Base-by-base conservation (phyloP, 768 basidiomycete species). In the Termitomyces eurrhizus region DNA sequence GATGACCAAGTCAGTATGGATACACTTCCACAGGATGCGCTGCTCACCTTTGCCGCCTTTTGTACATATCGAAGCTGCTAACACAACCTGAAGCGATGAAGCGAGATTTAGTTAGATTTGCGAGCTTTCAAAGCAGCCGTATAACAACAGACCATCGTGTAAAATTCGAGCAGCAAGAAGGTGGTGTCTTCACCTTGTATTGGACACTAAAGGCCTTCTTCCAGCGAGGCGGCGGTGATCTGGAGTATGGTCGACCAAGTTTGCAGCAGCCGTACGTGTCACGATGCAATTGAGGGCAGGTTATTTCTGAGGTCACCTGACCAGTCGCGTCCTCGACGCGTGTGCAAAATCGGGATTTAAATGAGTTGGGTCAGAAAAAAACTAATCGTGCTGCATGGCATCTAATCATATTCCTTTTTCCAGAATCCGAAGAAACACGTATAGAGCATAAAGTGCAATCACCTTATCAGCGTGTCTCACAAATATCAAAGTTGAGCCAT, bases 41-140 rank as follows among this genome's bases (percentile, higher is more conserved):
- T 35, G 75, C 83, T 64, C 65, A 92, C 93, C 88, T 82, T 95
- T 95, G 13, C 94, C 95, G 69, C 86, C 90, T 75, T 94, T 95
- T 52, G 93, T 94, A 74, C 93, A 94, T 84, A 97, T 93, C 64
- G 92, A 94, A 35, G 94, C 92, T 67, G 94, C 94, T 66, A 96
- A 80, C 59, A 96, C 93, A 65, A 95, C 93, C 94, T 95, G 26
- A 26, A n/a, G 6, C 39, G 2, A 29, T 11, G 26, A 41, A 37
- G 42, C n/a, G 26, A 54, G 44, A 55, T 36, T 13, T 57, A 9
- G 41, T 64, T 42, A 55, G 57, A 56, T 36, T 42, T 41, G n/a
- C 12, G 7, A 49, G 7, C 8, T 39, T 46, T 44, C 14, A 13
- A 13, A 36, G 39, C 32, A 41, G n/a, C 32, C 52, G 32, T 41